Percentiles rank a stretch among this genome's conserved stretches.
Conservation (phyloP, 352 stramenopile genomes). For the Blastocystis sp. region DNA sequence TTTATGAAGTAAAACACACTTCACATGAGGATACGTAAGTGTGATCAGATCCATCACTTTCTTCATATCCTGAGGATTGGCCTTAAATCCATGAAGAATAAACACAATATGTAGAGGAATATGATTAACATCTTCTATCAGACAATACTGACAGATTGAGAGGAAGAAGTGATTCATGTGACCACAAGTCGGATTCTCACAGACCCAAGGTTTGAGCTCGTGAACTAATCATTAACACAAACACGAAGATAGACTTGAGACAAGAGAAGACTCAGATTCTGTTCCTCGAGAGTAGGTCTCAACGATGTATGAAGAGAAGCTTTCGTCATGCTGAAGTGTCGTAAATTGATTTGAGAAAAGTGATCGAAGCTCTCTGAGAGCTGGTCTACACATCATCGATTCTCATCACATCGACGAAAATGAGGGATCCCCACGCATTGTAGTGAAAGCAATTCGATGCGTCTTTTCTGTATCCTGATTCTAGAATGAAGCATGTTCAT, state of each 20-base stretch:
- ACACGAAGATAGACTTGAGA: background rate
- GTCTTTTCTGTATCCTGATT: background rate
- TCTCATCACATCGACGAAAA: background rate
- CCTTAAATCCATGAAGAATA: conserved; percentile 53
- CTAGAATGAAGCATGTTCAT: background rate
- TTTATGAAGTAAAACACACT: conserved; percentile 23
- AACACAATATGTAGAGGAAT: conserved; percentile 24
- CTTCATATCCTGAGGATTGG: conserved; percentile 53
- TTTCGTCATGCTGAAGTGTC: background rate
- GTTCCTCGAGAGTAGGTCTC: background rate
- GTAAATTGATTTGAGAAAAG: background rate
- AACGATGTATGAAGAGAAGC: background rate
- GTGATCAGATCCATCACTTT: conserved; percentile 33
- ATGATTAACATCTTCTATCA: background rate
- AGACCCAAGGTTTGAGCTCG: background rate
- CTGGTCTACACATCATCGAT: background rate
- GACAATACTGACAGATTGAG: background rate
- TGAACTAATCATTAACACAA: background rate
- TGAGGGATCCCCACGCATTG: background rate
- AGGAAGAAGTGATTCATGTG: background rate
- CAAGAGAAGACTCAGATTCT: background rate
- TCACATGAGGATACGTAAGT: conserved; percentile 32
- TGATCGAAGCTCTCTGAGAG: background rate
- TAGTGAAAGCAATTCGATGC: background rate
- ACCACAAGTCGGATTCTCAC: conserved; percentile 7